These are phyloP conservation scores for Crucibulum laeve DNA, from an alignment of 768 basidiomycete genomes.

Conservation along the genomic window DNA sequence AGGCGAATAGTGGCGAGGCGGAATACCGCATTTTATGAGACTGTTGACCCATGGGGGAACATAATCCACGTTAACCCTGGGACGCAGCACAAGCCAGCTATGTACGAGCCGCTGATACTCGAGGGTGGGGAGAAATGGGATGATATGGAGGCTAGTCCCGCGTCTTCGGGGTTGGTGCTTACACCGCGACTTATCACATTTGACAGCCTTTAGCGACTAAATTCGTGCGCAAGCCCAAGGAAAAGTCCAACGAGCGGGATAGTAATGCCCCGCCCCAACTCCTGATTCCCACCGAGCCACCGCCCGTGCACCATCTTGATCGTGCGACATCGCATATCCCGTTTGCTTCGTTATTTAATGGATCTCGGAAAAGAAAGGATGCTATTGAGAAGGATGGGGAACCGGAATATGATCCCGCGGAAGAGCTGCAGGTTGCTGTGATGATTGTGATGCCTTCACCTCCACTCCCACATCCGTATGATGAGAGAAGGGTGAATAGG, in stretches of 20 bases:
- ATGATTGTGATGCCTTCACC: constrained; percentile 44
- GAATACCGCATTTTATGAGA: constrained; percentile 11
- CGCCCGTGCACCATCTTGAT: background rate
- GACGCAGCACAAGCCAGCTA: constrained; percentile 7
- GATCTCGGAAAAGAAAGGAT: background rate
- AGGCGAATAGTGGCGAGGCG: constrained; percentile 28
- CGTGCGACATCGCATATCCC: no score
- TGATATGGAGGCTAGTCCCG: constrained; percentile 16
- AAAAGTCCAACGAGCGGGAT: background rate
- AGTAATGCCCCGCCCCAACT: background rate
- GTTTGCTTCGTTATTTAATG: constrained; percentile 6
- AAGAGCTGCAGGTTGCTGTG: constrained; percentile 31
- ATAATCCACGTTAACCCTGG: constrained; percentile 1
- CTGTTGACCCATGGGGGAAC: constrained; percentile 14
- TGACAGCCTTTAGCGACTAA: constrained; percentile 19
- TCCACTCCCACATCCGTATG: background rate
- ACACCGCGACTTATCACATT: no score
- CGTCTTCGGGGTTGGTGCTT: no score
- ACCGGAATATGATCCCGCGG: constrained; percentile 3
- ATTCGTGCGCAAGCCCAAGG: constrained; percentile 6
- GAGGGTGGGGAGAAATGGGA: constrained; percentile 11
- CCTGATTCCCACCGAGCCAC: background rate
- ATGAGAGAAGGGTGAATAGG: constrained; percentile 5
- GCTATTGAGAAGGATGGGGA: background rate
- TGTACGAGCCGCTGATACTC: constrained; percentile 8